These are phyloP conservation scores for Bauhinia variegata DNA, from an alignment of 306 rosid genomes.

Conservation along the genomic window DNA sequence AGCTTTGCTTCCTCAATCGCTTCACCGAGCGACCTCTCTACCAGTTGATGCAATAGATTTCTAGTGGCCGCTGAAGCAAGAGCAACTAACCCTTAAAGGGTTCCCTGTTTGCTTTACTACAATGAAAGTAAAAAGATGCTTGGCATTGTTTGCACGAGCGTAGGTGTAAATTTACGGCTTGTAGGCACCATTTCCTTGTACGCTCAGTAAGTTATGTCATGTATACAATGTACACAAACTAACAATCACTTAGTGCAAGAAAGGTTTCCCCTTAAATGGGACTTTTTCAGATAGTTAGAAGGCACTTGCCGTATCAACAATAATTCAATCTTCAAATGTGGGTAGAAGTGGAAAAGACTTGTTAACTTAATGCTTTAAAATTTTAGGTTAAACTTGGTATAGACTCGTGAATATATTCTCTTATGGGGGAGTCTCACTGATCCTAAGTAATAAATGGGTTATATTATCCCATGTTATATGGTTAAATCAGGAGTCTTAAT, in stretches of 20 bases:
- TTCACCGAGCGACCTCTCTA: conserved; percentile 91
- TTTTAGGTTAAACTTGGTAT: too few relatives aligned
- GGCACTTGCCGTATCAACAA: too few relatives aligned
- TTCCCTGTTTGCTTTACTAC: conserved; percentile 12
- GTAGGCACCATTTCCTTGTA: conserved; percentile 36
- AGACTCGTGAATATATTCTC: too few relatives aligned
- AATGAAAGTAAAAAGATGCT: too few relatives aligned
- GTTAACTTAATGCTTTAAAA: too few relatives aligned
- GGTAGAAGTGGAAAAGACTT: too few relatives aligned
- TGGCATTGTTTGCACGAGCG: conserved; percentile 29
- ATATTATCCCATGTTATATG: too few relatives aligned
- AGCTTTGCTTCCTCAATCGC: conserved; percentile 65
- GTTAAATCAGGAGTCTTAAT: too few relatives aligned
- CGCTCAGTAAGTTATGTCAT: conserved; percentile 32
- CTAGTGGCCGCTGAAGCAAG: conserved; percentile 39
- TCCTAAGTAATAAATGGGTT: too few relatives aligned
- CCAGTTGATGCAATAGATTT: conserved; percentile 91
- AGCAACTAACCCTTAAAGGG: conserved; percentile 18
- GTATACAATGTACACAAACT: conserved; percentile 42
- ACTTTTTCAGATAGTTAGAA: too few relatives aligned
- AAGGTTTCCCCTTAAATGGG: conserved; percentile 3
- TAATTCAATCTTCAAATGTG: too few relatives aligned
- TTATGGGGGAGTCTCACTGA: too few relatives aligned
- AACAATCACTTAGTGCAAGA: conserved; percentile 34
- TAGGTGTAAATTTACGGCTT: conserved; percentile 24